These are phyloP conservation scores for Sugiyamaella grinbergsii DNA, from an alignment of 1,139 yeast genomes.

Conservation along the genomic window DNA sequence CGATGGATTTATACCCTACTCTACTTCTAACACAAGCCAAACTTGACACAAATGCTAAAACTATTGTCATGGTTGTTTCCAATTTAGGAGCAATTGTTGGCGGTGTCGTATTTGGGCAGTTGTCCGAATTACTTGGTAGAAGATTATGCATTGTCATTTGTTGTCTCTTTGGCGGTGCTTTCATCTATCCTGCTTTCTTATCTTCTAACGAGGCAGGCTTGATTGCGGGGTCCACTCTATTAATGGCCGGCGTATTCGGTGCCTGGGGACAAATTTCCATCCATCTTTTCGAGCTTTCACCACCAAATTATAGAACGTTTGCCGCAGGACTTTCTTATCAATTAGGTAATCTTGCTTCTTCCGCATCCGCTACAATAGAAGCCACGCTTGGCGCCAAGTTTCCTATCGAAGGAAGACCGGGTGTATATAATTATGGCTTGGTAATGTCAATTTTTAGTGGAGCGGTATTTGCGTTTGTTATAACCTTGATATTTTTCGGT, in stretches of 20 bases:
- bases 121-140: slow-evolving; percentile 52
- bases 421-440: slow-evolving; percentile 45
- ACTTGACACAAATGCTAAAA: slow-evolving; percentile 44
- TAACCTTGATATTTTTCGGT: slow-evolving; percentile 51
- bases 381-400: slow-evolving; percentile 54
- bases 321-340: slow-evolving; percentile 58
- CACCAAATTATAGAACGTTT: slow-evolving; percentile 55
- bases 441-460: slow-evolving; percentile 65
- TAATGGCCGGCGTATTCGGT: slow-evolving; percentile 58
- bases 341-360: slow-evolving; percentile 60
- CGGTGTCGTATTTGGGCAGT: slow-evolving; percentile 52
- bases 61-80: slow-evolving; percentile 51
- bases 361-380: slow-evolving; percentile 61
- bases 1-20: slow-evolving; percentile 58
- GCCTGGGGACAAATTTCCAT: slow-evolving; percentile 59
- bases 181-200: slow-evolving; percentile 58
- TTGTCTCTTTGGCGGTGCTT: slow-evolving; percentile 52
- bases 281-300: slow-evolving; percentile 57
- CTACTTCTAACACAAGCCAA: slow-evolving; percentile 48
- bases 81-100: slow-evolving; percentile 57
- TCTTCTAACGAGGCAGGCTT: slow-evolving; percentile 44
- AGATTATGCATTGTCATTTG: slow-evolving; percentile 50
- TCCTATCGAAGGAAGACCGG: slow-evolving; percentile 42
- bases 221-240: slow-evolving; percentile 54
- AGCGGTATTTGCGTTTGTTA: slow-evolving; percentile 55